Base-by-base conservation (phyloP, 1,139 yeast species). In the Pichia sp. region DNA sequence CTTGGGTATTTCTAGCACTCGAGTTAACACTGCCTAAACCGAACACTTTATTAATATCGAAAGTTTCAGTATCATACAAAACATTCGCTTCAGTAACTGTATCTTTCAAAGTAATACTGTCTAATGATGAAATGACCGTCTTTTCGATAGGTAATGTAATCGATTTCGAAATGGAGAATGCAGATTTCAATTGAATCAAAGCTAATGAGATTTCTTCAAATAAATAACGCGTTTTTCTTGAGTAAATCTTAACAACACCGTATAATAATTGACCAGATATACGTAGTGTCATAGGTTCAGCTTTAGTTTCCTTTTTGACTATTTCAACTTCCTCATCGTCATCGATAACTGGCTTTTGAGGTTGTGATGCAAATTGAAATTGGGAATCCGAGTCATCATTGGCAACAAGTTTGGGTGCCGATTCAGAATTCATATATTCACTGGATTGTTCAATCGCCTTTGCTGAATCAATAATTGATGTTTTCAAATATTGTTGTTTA, bases 211-310 rank as follows among this genome's bases (percentile, higher is more conserved):
- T 93, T 62, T 93, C 99, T 52, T 89, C 94, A 44, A 87, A 72
- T 38, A 93, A 71, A 57, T 88, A 87, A 57, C 84, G 83, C 21
- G 97, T 90, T 67, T 91, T 89, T 52, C 94, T 74, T 30, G 93
- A 84, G 66, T 90, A 91, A 20, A 93, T 91, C 50, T 90, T 75
- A 30, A 90, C 96, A 12, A 93, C 89, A 42, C 98, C 98, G 47
- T 87, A 80, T 44, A 93, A 72, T 48, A 91, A 72, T 61, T 90
- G 97, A 9, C 97, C 96, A 1, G 96, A 87, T 34, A 90, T 73
- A 51, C 98, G 73, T 45, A 93, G 72, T 0, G 97, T 89, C 51
- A 90, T 75, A 15, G 87, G 78, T 47, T 73, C 78, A 20, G 62
- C 62, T 14, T 48, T 47, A 21, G 62, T 62, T 12, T 50, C 50